Evolutionary conservation across 176 grass and related monocot genomes (phyloP).

Genomic region (Oryza australiensis): DNA sequence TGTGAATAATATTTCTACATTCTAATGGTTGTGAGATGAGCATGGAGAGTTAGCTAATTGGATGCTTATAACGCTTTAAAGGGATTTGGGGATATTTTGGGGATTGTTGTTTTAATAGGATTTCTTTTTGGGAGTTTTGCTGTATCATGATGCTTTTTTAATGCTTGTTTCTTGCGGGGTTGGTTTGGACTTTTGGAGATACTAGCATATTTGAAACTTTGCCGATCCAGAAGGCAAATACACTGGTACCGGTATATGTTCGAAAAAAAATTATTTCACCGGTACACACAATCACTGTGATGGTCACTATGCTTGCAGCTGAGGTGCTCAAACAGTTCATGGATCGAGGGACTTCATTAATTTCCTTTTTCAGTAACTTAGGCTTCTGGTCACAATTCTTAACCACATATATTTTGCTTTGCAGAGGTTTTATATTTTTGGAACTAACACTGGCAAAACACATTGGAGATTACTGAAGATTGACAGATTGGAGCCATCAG

Average conservation of each 20-base stretch:
- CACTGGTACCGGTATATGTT: too few relatives aligned
- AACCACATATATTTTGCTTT: conserved; percentile 26
- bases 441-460: conserved; percentile 62
- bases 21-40: neutral
- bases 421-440: conserved; percentile 84
- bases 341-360: neutral
- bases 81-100: neutral
- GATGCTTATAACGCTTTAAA: neutral
- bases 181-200: neutral
- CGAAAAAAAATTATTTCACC: too few relatives aligned
- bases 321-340: neutral
- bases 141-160: neutral
- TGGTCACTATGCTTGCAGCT: neutral
- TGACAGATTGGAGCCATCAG: conserved; percentile 59
- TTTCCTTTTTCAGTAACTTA: conserved; percentile 1
- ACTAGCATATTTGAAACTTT: neutral
- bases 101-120: neutral
- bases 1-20: neutral
- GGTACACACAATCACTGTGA: neutral
- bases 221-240: neutral
- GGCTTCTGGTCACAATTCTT: conserved; percentile 13
- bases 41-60: neutral
- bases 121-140: neutral
- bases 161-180: neutral
- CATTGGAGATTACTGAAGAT: conserved; percentile 79